Percentiles rank a stretch among this genome's conserved stretches.
phyloP scores from a whole-genome alignment of 495 filamentous ascomycete genomes.

The Coniosporium apollinis region DNA sequence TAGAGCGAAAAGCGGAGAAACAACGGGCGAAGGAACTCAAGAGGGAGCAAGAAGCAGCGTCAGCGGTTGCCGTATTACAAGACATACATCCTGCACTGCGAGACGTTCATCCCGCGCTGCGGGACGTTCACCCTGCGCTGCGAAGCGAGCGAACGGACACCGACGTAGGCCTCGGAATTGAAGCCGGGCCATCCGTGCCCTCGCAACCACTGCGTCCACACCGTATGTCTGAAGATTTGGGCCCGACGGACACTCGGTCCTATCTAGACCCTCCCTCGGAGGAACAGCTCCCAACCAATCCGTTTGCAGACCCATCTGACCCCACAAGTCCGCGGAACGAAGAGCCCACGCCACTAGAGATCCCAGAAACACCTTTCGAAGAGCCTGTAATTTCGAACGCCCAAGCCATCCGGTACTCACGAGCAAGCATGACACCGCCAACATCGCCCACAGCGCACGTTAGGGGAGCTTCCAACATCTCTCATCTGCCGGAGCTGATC shows the following conservation, averaged over 20 bases:
- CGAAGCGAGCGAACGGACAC: too few species aligned
- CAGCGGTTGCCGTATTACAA: conserved; percentile 5
- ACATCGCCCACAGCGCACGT: conserved; percentile 36
- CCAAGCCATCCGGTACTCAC: conserved; percentile 31
- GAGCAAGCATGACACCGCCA: conserved; percentile 38
- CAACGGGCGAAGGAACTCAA: conserved; percentile 31
- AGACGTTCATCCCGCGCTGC: conserved; percentile 9
- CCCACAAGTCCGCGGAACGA: conserved; percentile 4
- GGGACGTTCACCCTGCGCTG: not conserved
- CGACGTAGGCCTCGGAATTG: conserved; percentile 11
- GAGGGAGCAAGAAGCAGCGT: conserved; percentile 11
- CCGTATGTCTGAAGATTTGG: conserved; percentile 7
- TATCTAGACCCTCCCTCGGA: conserved; percentile 4
- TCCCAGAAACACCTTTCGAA: conserved; percentile 22
- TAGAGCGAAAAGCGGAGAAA: conserved; percentile 53
- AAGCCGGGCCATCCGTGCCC: not conserved
- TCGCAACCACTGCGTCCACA: not conserved
- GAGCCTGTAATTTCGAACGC: conserved; percentile 31
- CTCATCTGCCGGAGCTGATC: conserved; percentile 35
- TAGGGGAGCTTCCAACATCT: conserved; percentile 34
- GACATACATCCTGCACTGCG: too few species aligned
- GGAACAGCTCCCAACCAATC: conserved; percentile 4
- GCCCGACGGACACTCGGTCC: conserved; percentile 5
- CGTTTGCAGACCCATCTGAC: conserved; percentile 11
- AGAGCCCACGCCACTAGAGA: conserved; percentile 14